These are phyloP conservation scores for Phaffomyces opuntiae DNA, from an alignment of 805 yeast species.

Conservation along the genomic window DNA sequence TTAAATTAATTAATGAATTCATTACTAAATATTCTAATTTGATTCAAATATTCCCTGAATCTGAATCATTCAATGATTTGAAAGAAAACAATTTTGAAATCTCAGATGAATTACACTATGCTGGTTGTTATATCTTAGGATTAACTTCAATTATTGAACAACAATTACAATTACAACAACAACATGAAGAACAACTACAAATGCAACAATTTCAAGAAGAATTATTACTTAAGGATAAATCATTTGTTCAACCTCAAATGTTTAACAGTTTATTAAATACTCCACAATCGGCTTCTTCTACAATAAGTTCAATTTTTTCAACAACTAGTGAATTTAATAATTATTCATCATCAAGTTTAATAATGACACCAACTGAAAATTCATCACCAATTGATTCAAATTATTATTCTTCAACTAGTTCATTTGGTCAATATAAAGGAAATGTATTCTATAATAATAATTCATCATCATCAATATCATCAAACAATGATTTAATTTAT, in stretches of 20 bases:
- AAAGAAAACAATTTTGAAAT: not conserved
- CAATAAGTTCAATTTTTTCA: conserved; percentile 9
- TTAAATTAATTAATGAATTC: conserved; percentile 4
- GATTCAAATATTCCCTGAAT: conserved; percentile 4
- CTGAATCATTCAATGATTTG: conserved; percentile 2
- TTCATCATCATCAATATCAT: not conserved
- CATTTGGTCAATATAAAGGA: not conserved
- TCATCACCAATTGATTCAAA: conserved; percentile 8
- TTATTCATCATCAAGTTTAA: conserved; percentile 6
- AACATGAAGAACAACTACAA: not conserved
- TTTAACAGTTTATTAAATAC: conserved; percentile 4
- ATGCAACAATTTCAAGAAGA: not conserved
- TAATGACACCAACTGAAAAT: conserved; percentile 6
- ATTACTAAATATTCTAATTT: conserved; percentile 1
- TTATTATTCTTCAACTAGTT: conserved; percentile 2
- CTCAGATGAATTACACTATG: conserved; percentile 4
- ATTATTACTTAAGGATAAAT: not conserved
- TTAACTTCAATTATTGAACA: not conserved
- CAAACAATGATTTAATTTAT: not conserved
- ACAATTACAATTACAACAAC: not conserved
- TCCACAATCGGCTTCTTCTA: conserved; percentile 10
- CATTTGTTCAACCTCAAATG: conserved; percentile 1
- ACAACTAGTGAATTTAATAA: conserved; percentile 4
- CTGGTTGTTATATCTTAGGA: conserved; percentile 7
- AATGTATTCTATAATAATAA: conserved; percentile 1